Percentiles rank a stretch among this genome's conserved stretches.
Evolutionary conservation across 257 asterid species (phyloP).

Genomic region (Nicotiana undulata): DNA sequence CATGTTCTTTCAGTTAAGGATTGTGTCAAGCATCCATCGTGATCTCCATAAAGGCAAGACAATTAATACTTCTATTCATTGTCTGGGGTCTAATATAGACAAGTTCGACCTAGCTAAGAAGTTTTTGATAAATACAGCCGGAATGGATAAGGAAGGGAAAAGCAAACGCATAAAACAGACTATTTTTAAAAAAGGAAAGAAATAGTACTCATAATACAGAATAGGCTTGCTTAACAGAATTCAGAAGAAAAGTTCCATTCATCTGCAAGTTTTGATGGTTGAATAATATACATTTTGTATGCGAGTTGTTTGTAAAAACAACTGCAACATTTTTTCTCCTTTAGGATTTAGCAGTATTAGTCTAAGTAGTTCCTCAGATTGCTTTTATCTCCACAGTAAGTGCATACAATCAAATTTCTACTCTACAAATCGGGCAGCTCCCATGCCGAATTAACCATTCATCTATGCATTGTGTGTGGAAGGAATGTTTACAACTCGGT

Average conservation of each 20-base stretch:
- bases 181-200: too few relatives aligned
- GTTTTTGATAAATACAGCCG: background rate
- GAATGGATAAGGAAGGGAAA: background rate
- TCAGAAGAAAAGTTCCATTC: background rate
- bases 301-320: background rate
- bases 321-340: background rate
- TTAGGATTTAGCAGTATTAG: background rate
- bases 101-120: background rate
- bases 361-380: background rate
- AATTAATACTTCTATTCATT: too few relatives aligned
- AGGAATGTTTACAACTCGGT: conserved; percentile 61
- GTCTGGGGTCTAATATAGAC: background rate
- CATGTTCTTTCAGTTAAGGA: background rate
- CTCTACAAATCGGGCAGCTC: conserved; percentile 77
- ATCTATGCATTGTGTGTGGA: conserved; percentile 67
- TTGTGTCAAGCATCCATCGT: background rate
- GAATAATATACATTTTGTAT: background rate
- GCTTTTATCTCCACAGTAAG: background rate
- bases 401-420: conserved; percentile 23
- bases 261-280: background rate
- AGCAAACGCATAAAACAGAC: background rate
- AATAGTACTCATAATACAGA: too few relatives aligned
- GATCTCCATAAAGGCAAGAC: background rate
- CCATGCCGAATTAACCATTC: conserved; percentile 74
- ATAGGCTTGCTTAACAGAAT: too few relatives aligned